Evolutionary conservation across 441 rosid species (phyloP).

Genomic region (Pelargonium fulgidum): DNA sequence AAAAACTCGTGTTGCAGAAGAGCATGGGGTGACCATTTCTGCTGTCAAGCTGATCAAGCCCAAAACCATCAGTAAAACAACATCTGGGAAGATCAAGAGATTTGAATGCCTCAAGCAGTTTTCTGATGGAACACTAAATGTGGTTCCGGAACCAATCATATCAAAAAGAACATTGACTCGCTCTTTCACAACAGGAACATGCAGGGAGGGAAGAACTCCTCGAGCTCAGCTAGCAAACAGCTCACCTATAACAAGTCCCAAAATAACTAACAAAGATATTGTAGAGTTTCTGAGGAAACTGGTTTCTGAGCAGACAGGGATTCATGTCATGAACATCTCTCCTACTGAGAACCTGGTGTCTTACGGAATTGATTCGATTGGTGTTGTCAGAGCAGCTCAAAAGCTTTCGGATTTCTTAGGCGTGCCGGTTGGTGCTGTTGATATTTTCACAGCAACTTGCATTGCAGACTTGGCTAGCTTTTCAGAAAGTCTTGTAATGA

Average conservation of each 20-base stretch:
- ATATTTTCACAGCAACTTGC: slow-evolving; percentile 65
- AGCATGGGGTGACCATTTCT: slow-evolving; percentile 54
- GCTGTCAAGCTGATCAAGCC: slow-evolving; percentile 55
- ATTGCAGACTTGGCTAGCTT: slow-evolving; percentile 61
- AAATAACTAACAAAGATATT: slow-evolving; percentile 36
- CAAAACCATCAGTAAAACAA: slow-evolving; percentile 58
- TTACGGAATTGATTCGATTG: slow-evolving; percentile 71
- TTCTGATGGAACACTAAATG: slow-evolving; percentile 44
- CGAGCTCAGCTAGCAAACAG: slow-evolving; percentile 25
- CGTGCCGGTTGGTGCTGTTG: slow-evolving; percentile 64
- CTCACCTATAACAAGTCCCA: slow-evolving; percentile 25
- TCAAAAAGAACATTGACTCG: slow-evolving; percentile 31
- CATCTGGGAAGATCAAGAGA: slow-evolving; percentile 74
- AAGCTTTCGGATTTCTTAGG: slow-evolving; percentile 60
- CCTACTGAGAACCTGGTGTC: slow-evolving; percentile 49
- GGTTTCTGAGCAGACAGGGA: slow-evolving; percentile 51
- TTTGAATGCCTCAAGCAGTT: slow-evolving; percentile 63
- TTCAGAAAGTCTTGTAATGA: slow-evolving; percentile 40
- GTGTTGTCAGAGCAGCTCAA: slow-evolving; percentile 68
- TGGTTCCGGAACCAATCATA: slow-evolving; percentile 34
- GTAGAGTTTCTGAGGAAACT: slow-evolving; percentile 43
- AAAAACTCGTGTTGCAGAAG: slow-evolving; percentile 45
- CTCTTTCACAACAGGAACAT: slow-evolving; percentile 52
- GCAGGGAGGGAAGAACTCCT: slow-evolving; percentile 41
- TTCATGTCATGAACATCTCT: slow-evolving; percentile 38